Percentiles rank a stretch among this genome's conserved stretches.
These are phyloP conservation scores for Penicillium cinerascens DNA, from an alignment of 495 filamentous ascomycete species.

Conservation along the genomic window DNA sequence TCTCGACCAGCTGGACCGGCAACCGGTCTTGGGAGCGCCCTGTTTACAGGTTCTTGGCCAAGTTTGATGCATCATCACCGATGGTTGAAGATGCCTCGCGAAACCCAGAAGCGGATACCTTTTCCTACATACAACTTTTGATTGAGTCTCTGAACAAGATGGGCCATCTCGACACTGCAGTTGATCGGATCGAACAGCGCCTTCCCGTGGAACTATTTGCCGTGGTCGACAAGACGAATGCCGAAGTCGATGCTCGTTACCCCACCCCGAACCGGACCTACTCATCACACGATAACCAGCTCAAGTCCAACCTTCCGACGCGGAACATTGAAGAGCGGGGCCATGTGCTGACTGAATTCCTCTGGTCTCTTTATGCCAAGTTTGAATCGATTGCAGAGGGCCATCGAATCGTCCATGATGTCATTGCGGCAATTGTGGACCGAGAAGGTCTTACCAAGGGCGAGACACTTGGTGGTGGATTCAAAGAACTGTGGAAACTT, in stretches of 20 bases:
- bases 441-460: constrained; percentile 61
- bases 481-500: constrained; percentile 93
- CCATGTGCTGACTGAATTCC: constrained; percentile 79
- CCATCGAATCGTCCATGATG: constrained; percentile 90
- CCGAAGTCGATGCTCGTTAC: constrained; percentile 87
- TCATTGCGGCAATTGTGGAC: constrained; percentile 73
- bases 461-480: constrained; percentile 65
- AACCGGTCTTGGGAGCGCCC: constrained; percentile 52
- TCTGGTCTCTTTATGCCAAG: constrained; percentile 91
- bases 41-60: constrained; percentile 74
- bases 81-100: constrained; percentile 84
- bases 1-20: constrained; percentile 30
- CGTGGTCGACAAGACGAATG: constrained; percentile 91
- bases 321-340: constrained; percentile 68
- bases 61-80: constrained; percentile 65
- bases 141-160: constrained; percentile 87
- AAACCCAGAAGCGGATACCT: constrained; percentile 92
- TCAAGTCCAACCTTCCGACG: constrained; percentile 54
- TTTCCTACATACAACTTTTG: constrained; percentile 84
- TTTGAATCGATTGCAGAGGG: constrained; percentile 96
- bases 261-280: constrained; percentile 64
- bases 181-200: constrained; percentile 87
- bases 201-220: constrained; percentile 91
- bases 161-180: constrained; percentile 75
- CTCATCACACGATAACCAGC: constrained; percentile 34